A percentile compares a stretch with the other conserved stretches of the same genome.
phyloP scores from a whole-genome alignment of 148 eudicot genomes.

The Selenicereus undatus region DNA sequence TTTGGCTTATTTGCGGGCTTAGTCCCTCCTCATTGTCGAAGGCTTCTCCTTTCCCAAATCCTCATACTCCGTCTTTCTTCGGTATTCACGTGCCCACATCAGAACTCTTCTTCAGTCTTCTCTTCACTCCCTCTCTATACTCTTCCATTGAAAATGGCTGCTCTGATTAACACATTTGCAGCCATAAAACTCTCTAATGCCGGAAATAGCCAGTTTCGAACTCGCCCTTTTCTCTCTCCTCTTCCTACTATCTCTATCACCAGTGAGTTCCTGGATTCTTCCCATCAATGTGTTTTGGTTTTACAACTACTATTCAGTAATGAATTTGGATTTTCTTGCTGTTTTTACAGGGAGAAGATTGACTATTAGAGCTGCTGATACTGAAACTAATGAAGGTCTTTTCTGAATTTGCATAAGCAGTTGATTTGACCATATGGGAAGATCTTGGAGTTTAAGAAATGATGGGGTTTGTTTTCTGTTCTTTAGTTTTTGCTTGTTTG shows the following conservation, averaged over 20 bases:
- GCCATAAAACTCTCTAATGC: constrained; percentile 40
- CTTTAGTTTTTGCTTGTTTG: not conserved
- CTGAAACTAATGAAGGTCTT: constrained; percentile 66
- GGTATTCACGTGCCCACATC: not conserved
- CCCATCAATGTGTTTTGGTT: not conserved
- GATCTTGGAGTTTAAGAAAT: not conserved
- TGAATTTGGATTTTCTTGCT: not conserved
- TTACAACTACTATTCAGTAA: not conserved
- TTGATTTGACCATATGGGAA: not conserved
- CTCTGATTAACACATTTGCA: constrained; percentile 42
- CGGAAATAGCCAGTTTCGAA: constrained; percentile 26
- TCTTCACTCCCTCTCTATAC: constrained; percentile 7
- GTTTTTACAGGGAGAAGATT: constrained; percentile 53
- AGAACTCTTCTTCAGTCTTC: not conserved
- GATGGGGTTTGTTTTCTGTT: not conserved
- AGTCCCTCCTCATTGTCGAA: too few species aligned
- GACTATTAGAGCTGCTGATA: constrained; percentile 68
- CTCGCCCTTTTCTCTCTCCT: constrained; percentile 31
- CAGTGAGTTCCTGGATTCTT: constrained; percentile 36
- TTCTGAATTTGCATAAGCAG: not conserved
- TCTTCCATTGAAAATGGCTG: constrained; percentile 36
- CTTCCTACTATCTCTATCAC: constrained; percentile 30
- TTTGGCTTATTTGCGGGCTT: too few species aligned
- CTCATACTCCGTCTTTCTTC: not conserved
- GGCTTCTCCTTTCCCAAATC: not conserved